A percentile compares a stretch with the other conserved stretches of the same genome.
Conservation (phyloP, 1,284 basidiomycete species). For the Boletellus deceptivus region DNA sequence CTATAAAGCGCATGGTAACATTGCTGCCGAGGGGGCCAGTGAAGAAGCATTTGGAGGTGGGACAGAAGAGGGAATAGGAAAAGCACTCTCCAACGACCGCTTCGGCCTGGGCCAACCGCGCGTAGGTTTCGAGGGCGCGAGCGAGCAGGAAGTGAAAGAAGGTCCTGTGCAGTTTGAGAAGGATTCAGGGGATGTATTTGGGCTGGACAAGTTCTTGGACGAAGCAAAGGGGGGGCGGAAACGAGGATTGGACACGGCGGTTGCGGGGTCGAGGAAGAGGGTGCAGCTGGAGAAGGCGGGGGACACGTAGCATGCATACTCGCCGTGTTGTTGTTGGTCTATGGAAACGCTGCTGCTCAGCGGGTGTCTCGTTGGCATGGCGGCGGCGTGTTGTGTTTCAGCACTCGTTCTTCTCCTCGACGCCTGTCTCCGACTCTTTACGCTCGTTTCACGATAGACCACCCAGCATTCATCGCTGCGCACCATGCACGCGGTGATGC, state of each 20-base stretch:
- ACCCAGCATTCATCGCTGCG: background rate
- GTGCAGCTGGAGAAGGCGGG: conserved; percentile 69
- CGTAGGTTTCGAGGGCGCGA: conserved; percentile 87
- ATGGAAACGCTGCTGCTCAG: background rate
- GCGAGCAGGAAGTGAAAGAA: conserved; percentile 78
- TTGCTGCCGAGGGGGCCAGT: conserved; percentile 64
- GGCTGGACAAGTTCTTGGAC: conserved; percentile 95
- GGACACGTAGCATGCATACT: conserved; percentile 44
- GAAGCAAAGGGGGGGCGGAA: conserved; percentile 95
- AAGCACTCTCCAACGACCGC: conserved; percentile 89
- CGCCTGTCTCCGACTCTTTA: conserved; percentile 4
- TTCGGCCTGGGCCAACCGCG: conserved; percentile 88
- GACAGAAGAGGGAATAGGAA: conserved; percentile 89
- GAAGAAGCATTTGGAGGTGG: conserved; percentile 92
- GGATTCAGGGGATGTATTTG: conserved; percentile 96
- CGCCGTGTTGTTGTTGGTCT: background rate
- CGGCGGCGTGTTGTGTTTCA: conserved; percentile 11
- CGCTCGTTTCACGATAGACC: conserved; percentile 16
- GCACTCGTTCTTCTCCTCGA: background rate
- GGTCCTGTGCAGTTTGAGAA: conserved; percentile 99
- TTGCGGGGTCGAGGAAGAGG: conserved; percentile 68
- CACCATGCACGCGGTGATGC: conserved; percentile 26
- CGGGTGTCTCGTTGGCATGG: conserved; percentile 21
- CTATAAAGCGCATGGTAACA: conserved; percentile 90
- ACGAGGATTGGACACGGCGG: conserved; percentile 77